Base-by-base conservation (phyloP, 371 early-diverging fungal species). In the Mucor mucedo region DNA sequence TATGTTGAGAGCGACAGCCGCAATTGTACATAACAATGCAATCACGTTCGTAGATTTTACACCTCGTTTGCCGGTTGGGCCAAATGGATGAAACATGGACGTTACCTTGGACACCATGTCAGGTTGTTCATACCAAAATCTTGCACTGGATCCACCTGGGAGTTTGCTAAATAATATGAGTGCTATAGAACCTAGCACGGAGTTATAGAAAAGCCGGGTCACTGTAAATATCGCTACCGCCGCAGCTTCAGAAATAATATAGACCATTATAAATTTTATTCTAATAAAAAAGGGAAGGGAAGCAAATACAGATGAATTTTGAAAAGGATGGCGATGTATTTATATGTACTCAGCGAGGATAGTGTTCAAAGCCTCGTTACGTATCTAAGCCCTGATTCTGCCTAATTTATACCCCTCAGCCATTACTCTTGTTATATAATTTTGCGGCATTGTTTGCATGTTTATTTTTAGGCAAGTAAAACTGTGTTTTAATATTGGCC, bases 71-170 rank as follows among this genome's bases (percentile, higher is more conserved):
- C 65, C 65, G 29, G 65, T 65, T 8, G 65, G 65, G 0, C 65
- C 65, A 44, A 28, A 65, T 14, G 65, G 65, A 45, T 58, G 52
- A 47, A 65, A 65, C 2, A 65, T 13, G 0, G 65, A 65, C 3
- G 53, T 53, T 2, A 58, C 13, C 45, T 65, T 65, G 4, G 58
- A 29, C 8, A 65, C 21, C 1, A 65, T 13, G n/a, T 58, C 47
- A 2, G 65, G 65, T 21, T 65, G 65, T 7, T 65, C 65, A 11
- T 65, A 65, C 65, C 65, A 64, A 38, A 64, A 64, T 28, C 52
- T 64, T 5, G 65, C 58, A 45, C 53, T 58, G 11, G 65, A 64
- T 35, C 65, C 65, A 38, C 58, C 53, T 5, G 58, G 58, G 6
- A 64, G 53, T n/a, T 42, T 64, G 30, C 58, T 64, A 10, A 64